Conservation (phyloP, 805 yeast species). For the Myxozyma lipomycoides region DNA sequence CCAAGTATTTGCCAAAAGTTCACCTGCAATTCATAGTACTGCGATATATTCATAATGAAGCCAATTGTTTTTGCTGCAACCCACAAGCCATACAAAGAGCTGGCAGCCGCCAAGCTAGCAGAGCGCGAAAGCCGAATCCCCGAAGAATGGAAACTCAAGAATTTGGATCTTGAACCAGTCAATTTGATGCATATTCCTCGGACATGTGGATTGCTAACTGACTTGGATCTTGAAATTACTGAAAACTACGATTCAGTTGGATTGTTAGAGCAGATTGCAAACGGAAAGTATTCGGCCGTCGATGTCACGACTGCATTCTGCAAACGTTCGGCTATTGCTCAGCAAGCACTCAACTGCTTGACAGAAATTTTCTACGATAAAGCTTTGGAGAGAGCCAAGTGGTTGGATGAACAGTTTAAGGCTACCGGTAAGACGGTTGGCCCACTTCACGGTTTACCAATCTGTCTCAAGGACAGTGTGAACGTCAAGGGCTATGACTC, state of each 20-base stretch:
- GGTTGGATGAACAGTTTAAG: slow-evolving; percentile 49
- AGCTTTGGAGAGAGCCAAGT: slow-evolving; percentile 55
- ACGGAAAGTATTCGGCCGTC: slow-evolving; percentile 41
- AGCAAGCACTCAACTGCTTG: slow-evolving; percentile 45
- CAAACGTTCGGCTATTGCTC: slow-evolving; percentile 54
- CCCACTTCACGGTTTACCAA: slow-evolving; percentile 61
- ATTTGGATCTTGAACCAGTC: slow-evolving; percentile 14
- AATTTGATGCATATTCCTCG: slow-evolving; percentile 22
- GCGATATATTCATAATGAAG: slow-evolving; percentile 20
- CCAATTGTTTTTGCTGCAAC: slow-evolving; percentile 20
- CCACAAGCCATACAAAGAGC: slow-evolving; percentile 37
- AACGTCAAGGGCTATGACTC: slow-evolving; percentile 52
- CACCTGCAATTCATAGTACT: no score
- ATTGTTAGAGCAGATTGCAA: slow-evolving; percentile 25
- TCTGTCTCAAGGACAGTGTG: slow-evolving; percentile 64
- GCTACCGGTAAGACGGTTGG: slow-evolving; percentile 47
- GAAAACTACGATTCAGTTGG: slow-evolving; percentile 27
- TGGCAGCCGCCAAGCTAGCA: slow-evolving; percentile 43
- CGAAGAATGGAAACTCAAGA: slow-evolving; percentile 42
- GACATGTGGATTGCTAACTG: slow-evolving; percentile 26
- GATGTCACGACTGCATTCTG: slow-evolving; percentile 53
- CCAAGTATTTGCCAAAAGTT: no score
- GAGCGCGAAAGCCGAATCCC: slow-evolving; percentile 45
- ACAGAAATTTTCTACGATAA: slow-evolving; percentile 50
- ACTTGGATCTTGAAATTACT: slow-evolving; percentile 32